Conservation (phyloP, 345 rosid genomes). For the Atalantia buxifolia region DNA sequence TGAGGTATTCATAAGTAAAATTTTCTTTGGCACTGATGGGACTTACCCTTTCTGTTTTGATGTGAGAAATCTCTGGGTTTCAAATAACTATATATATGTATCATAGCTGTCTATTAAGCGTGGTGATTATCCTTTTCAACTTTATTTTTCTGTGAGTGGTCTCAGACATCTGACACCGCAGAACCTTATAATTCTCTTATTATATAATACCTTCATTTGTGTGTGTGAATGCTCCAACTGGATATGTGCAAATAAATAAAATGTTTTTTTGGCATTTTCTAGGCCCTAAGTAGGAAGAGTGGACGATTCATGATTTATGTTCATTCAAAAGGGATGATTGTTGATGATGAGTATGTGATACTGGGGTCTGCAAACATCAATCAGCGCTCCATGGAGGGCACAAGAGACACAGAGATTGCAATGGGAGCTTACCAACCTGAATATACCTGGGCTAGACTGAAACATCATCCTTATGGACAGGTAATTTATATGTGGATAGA, state of each 20-base stretch:
- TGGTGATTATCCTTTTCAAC: not conserved
- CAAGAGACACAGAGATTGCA: slow-evolving; percentile 95
- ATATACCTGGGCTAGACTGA: slow-evolving; percentile 70
- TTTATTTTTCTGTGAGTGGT: not conserved
- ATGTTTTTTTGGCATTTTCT: slow-evolving; percentile 16
- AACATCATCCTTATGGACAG: slow-evolving; percentile 73
- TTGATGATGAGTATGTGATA: slow-evolving; percentile 83
- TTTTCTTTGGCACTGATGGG: not conserved
- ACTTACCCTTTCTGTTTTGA: not conserved
- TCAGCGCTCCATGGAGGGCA: slow-evolving; percentile 96
- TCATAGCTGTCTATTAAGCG: not conserved
- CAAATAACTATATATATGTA: not conserved
- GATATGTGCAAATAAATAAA: not conserved
- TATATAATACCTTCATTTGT: not conserved
- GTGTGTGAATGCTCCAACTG: not conserved
- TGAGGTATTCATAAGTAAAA: slow-evolving; percentile 45
- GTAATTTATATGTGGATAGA: slow-evolving; percentile 30
- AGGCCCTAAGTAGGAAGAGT: slow-evolving; percentile 62
- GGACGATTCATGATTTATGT: slow-evolving; percentile 91
- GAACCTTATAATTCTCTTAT: not conserved
- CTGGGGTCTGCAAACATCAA: slow-evolving; percentile 97
- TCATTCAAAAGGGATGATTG: slow-evolving; percentile 96
- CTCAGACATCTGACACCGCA: not conserved
- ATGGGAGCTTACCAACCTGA: slow-evolving; percentile 98
- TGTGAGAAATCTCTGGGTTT: not conserved